These are phyloP conservation scores for Syzygium malaccense DNA, from an alignment of 441 rosid genomes.

Conservation along the genomic window DNA sequence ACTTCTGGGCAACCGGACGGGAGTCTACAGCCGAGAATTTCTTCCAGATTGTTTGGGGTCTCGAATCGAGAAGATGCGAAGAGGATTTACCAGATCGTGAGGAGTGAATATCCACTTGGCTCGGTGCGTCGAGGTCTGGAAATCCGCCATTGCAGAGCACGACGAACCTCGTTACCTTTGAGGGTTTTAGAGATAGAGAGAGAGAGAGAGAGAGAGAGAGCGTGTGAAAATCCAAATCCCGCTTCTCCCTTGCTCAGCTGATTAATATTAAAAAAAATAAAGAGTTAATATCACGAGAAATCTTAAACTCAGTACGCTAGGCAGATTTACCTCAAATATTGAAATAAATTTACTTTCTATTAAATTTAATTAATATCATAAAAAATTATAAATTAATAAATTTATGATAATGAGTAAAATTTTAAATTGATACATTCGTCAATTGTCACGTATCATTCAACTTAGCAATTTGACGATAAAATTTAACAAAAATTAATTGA, in stretches of 20 bases:
- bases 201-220: not conserved
- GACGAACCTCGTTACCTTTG: not conserved
- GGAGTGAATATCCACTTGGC: slow-evolving; percentile 91
- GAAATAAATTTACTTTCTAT: no score
- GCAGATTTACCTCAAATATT: no score
- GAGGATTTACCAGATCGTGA: slow-evolving; percentile 44
- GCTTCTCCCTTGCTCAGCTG: not conserved
- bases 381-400: no score
- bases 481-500: no score
- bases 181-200: not conserved
- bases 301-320: fast-evolving
- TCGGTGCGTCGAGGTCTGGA: slow-evolving; percentile 80
- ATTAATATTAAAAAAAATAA: not conserved
- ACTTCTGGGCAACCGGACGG: not conserved
- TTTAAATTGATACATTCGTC: fast-evolving
- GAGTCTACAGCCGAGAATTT: not conserved
- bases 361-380: no score
- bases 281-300: no score
- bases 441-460: fast-evolving
- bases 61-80: not conserved
- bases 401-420: fast-evolving
- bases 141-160: slow-evolving; percentile 60
- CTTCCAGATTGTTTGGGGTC: not conserved
- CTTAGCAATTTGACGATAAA: no score
- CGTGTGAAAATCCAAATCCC: not conserved